Base-by-base conservation (phyloP, 768 basidiomycete species). In the Kwoniella sp. region DNA sequence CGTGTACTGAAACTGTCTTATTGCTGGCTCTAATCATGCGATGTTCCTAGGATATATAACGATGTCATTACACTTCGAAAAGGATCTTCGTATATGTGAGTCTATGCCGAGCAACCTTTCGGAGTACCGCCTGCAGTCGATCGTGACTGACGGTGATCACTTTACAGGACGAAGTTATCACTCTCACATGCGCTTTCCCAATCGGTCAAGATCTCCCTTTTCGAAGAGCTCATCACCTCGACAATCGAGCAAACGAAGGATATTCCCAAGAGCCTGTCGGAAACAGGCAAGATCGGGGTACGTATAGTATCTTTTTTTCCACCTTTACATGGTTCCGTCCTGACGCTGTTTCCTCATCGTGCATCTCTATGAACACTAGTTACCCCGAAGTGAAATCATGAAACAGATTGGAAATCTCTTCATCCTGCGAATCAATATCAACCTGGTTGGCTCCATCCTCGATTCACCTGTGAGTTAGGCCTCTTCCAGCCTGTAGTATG, bases 231-330 rank as follows among this genome's bases (percentile, higher is more conserved):
- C 47, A 92, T 97, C 68, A 90, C 92, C 47, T 86, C 87, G 20
- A 96, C 93, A 52, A 95, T 97, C 73, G 93, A 95, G 78, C 91
- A 95, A 76, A 97, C 94, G 1, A 95, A 94, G 77, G 92, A 95
- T 76, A 92, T 96, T 61, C 94, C 94, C 41, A 92, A 93, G 82
- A 86, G 89, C 62, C 90, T 97, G 58, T 90, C 90, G 58, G 91
- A 94, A 80, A 95, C 92, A 0, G 94, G 94, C 11, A 93, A 95
- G 82, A 94, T 97, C 67, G 90, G 90, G 47, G 81, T 82, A 56
- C 69, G 81, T 88, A 61, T 30, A 63, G 26, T 58, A 63, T 60
- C 26, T 48, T 47, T 62, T 68, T 48, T 2, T 51, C 28, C 15
- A n/a, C n/a, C n/a, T n/a, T n/a, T n/a, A n/a, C n/a, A n/a, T n/a